A percentile compares a stretch with the other conserved stretches of the same genome.
These are phyloP conservation scores for Xylaria telfairii DNA, from an alignment of 495 filamentous ascomycete genomes.

Conservation along the genomic window DNA sequence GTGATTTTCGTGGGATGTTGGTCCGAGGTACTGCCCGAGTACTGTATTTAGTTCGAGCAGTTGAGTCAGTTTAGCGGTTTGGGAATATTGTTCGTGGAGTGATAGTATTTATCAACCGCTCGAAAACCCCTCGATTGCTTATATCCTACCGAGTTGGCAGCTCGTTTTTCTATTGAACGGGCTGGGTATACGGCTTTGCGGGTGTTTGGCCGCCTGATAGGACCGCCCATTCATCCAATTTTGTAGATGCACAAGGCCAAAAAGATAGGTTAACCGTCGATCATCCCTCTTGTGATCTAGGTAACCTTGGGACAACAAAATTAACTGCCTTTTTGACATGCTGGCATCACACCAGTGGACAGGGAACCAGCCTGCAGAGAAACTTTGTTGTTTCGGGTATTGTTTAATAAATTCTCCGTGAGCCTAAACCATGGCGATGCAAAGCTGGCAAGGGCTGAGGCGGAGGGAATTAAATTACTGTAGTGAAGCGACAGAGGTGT, in stretches of 20 bases:
- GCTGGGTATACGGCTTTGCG: conserved; percentile 1
- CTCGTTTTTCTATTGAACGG: neutral
- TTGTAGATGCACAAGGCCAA: neutral
- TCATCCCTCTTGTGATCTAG: conserved; percentile 14
- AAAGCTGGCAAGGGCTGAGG: conserved; percentile 1
- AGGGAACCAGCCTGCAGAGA: neutral
- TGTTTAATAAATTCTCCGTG: neutral
- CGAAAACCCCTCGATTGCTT: neutral
- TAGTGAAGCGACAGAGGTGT: neutral
- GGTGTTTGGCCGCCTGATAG: neutral
- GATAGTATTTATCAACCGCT: neutral
- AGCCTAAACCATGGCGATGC: neutral
- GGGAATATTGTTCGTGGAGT: neutral
- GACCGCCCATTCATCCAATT: neutral
- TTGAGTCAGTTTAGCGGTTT: neutral
- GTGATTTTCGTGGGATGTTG: conserved; percentile 1
- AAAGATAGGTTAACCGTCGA: conserved; percentile 4
- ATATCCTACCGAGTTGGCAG: neutral
- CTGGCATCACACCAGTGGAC: neutral
- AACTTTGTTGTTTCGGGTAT: neutral
- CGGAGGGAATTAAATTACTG: conserved; percentile 9
- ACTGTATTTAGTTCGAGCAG: neutral
- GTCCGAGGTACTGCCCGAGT: neutral
- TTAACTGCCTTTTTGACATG: conserved; percentile 16
- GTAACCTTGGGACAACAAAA: neutral